phyloP scores from a whole-genome alignment of 208 protist species.

The Crithidia mellificae region DNA sequence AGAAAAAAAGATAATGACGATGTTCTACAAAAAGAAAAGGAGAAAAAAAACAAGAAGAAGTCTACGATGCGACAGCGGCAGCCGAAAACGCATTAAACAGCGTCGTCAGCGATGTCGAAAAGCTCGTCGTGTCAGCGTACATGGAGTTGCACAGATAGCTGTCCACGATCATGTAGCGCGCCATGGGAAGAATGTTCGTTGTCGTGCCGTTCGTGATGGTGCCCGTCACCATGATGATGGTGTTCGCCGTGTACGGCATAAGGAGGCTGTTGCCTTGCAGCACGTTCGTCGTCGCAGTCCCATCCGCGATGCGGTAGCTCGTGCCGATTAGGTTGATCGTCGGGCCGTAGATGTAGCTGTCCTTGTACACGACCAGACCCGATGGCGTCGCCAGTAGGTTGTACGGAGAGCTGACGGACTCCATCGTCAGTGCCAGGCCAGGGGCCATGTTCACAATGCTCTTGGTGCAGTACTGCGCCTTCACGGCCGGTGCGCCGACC shows the following conservation, averaged over 20 bases:
- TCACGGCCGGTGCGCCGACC: constrained; percentile 14
- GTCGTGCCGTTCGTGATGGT: constrained; percentile 6
- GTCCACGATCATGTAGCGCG: constrained; percentile 24
- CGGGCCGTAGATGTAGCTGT: constrained; percentile 24
- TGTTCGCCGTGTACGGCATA: constrained; percentile 20
- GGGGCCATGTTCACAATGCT: constrained; percentile 12
- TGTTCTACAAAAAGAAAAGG: constrained; percentile 11
- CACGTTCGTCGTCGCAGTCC: constrained; percentile 18
- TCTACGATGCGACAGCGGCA: constrained; percentile 3
- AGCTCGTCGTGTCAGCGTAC: constrained; percentile 17
- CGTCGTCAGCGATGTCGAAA: constrained; percentile 1
- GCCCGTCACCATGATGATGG: constrained; percentile 26
- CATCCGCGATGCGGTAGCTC: constrained; percentile 19
- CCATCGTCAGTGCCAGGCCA: constrained; percentile 33
- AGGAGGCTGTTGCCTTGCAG: constrained; percentile 20
- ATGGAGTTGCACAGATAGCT: constrained; percentile 22
- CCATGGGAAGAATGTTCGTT: constrained; percentile 26
- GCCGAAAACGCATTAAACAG: constrained; percentile 4
- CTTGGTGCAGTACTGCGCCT: constrained; percentile 27
- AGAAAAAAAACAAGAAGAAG: background rate
- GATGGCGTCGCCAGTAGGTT: constrained; percentile 11
- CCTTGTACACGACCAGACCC: constrained; percentile 28
- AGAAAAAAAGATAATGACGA: constrained; percentile 8
- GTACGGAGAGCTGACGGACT: constrained; percentile 18
- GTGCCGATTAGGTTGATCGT: constrained; percentile 28